These are phyloP conservation scores for Fusarium sublunatum DNA, from an alignment of 2,329 filamentous ascomycete species.

Conservation along the genomic window DNA sequence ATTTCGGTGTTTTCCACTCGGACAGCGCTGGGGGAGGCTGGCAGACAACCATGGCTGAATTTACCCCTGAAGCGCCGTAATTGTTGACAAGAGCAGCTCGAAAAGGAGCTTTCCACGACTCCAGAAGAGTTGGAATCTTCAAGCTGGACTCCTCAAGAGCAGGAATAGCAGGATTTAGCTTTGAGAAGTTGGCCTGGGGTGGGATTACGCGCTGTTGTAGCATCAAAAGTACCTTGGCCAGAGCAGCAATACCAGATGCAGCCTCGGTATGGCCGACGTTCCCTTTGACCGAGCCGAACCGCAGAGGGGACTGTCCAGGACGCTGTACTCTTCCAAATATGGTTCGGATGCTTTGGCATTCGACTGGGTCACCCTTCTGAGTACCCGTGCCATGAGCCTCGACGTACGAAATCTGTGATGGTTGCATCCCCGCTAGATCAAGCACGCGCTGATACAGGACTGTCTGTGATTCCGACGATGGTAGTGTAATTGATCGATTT, in stretches of 20 bases:
- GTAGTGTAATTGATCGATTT: neutral
- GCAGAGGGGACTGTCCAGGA: conserved; percentile 6
- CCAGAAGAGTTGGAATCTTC: no score
- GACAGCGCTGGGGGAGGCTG: no score
- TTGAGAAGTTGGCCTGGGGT: conserved; percentile 42
- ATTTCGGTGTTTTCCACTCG: no score
- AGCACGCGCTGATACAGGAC: no score
- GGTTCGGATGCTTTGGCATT: conserved; percentile 44
- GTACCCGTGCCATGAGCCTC: conserved; percentile 63
- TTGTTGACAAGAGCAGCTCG: no score
- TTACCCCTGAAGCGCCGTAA: no score
- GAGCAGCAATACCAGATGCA: conserved; percentile 45
- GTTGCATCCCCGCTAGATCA: conserved; percentile 23
- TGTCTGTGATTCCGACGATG: neutral
- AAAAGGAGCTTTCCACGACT: no score
- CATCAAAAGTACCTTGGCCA: conserved; percentile 51
- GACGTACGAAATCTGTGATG: conserved; percentile 50
- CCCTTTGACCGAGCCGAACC: conserved; percentile 48
- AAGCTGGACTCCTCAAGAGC: no score
- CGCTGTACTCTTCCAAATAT: conserved; percentile 23
- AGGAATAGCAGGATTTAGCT: conserved; percentile 48
- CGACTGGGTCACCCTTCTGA: conserved; percentile 58
- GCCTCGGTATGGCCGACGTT: conserved; percentile 48
- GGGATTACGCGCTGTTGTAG: conserved; percentile 42
- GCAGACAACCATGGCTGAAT: no score